These are phyloP conservation scores for Thraustochytrium sp. DNA, from an alignment of 352 stramenopile species.

Conservation along the genomic window DNA sequence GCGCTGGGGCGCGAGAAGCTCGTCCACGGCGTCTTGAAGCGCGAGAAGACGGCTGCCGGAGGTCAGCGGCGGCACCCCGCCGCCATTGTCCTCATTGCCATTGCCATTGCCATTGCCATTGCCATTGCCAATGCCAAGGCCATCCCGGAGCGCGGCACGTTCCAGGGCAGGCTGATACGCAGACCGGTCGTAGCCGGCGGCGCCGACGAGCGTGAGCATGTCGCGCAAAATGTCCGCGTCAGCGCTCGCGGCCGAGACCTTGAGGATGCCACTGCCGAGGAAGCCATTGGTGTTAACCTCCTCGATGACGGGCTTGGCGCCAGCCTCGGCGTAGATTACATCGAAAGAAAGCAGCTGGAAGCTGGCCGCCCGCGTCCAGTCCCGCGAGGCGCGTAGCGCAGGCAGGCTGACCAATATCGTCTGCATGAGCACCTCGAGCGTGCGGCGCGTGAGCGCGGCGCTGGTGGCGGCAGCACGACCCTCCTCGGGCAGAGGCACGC, in stretches of 20 bases:
- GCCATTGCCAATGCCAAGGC: no score
- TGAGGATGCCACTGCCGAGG: constrained; percentile 5
- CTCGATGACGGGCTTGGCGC: background rate
- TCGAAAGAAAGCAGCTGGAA: constrained; percentile 42
- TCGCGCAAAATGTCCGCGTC: background rate
- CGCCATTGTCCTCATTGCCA: no score
- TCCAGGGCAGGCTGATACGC: background rate
- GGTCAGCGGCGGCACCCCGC: no score
- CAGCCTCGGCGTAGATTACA: constrained; percentile 34
- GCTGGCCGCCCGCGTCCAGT: background rate
- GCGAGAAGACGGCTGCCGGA: no score
- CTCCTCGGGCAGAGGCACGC: background rate
- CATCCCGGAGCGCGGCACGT: background rate
- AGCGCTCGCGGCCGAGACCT: constrained; percentile 13
- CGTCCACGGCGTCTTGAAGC: background rate
- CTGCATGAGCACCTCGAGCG: background rate
- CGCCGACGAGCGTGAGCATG: constrained; percentile 20
- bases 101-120: no score
- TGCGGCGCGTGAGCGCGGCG: background rate
- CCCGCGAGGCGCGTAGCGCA: background rate
- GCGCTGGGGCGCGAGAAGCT: background rate
- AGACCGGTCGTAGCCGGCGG: background rate
- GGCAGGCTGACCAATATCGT: background rate
- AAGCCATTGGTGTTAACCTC: constrained; percentile 44
- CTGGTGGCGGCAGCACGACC: background rate